Percentiles rank a stretch among this genome's conserved stretches.
Evolutionary conservation across 176 grass and related monocot species (phyloP).

Genomic region (Dactylis glomerata): DNA sequence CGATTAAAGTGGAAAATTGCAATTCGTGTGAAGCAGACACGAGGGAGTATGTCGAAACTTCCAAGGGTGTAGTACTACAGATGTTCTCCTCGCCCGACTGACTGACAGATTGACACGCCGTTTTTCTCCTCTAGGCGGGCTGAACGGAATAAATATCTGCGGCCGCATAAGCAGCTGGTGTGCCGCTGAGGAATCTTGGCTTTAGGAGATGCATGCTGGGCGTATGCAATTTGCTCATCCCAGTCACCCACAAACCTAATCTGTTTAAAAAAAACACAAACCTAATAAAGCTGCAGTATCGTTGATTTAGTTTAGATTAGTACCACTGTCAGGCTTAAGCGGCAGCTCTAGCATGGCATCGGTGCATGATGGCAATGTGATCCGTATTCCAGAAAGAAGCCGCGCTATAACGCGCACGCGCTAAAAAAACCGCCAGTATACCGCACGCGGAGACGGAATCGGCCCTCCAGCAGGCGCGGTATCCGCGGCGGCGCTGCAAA

Average conservation of each 20-base stretch:
- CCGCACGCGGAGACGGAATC: too few relatives aligned
- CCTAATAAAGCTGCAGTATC: background rate
- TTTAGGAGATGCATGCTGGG: background rate
- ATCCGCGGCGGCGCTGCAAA: too few relatives aligned
- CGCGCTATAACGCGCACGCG: too few relatives aligned
- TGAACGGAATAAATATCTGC: background rate
- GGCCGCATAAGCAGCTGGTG: background rate
- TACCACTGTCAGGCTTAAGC: background rate
- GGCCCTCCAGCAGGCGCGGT: too few relatives aligned
- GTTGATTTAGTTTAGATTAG: background rate
- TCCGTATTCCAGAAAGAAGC: too few relatives aligned
- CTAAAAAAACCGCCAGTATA: too few relatives aligned
- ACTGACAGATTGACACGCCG: background rate
- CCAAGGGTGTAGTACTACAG: too few relatives aligned
- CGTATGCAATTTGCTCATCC: conserved; percentile 12
- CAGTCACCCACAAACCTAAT: background rate
- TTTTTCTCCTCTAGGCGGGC: background rate
- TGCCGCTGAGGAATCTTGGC: conserved; percentile 29
- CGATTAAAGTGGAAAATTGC: too few relatives aligned
- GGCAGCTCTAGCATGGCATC: background rate
- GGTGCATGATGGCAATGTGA: too few relatives aligned
- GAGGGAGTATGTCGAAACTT: background rate
- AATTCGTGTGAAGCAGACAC: background rate
- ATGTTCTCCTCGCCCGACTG: background rate
- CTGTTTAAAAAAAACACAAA: too few relatives aligned